Conservation (phyloP, 768 basidiomycete genomes). For the Sarcodon sp. region DNA sequence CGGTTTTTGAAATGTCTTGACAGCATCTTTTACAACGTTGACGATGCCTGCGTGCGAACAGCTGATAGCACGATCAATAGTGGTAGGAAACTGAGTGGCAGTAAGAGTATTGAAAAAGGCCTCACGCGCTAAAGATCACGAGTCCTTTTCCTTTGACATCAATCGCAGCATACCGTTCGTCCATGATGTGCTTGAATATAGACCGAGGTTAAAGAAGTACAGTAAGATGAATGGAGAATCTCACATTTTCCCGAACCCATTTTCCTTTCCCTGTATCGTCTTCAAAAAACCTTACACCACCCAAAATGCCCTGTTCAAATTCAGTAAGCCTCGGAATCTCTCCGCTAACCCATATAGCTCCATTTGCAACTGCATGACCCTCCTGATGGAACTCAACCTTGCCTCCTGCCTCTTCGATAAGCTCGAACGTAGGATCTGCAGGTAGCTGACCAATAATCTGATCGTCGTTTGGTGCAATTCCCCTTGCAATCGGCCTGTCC, state of each 20-base stretch:
- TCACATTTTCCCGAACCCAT: constrained; percentile 47
- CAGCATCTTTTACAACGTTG: constrained; percentile 67
- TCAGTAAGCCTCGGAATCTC: constrained; percentile 61
- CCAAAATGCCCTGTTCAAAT: constrained; percentile 57
- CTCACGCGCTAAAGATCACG: constrained; percentile 76
- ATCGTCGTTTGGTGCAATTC: constrained; percentile 51
- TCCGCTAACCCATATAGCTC: constrained; percentile 65
- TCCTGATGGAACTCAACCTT: constrained; percentile 39
- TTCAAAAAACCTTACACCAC: constrained; percentile 49
- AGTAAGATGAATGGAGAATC: no score
- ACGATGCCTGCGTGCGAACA: constrained; percentile 78
- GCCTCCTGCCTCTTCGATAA: constrained; percentile 44
- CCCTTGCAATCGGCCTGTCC: constrained; percentile 57
- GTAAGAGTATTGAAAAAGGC: constrained; percentile 5
- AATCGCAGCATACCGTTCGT: constrained; percentile 67
- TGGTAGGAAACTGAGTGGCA: not conserved
- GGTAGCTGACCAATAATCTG: constrained; percentile 49
- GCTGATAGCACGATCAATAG: constrained; percentile 12
- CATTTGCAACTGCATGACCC: constrained; percentile 54
- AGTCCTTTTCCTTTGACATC: constrained; percentile 77
- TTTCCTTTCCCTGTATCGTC: constrained; percentile 10
- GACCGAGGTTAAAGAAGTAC: not conserved
- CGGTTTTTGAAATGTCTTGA: constrained; percentile 47
- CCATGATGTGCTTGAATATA: constrained; percentile 54
- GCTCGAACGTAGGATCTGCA: constrained; percentile 58